These are phyloP conservation scores for Aspergillus nanangensis DNA, from an alignment of 495 filamentous ascomycete species.

Conservation along the genomic window DNA sequence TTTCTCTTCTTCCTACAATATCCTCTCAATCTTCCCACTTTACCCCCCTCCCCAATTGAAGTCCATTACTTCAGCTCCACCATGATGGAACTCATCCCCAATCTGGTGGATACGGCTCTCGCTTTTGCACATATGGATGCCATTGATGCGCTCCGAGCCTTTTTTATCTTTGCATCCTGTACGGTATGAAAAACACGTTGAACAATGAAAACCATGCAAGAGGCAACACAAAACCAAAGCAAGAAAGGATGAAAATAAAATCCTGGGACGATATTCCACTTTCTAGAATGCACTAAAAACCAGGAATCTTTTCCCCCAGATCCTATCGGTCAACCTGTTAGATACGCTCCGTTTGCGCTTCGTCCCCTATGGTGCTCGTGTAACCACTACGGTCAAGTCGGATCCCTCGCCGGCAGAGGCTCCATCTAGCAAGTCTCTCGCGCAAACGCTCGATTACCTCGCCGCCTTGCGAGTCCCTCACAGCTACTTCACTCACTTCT, in stretches of 20 bases:
- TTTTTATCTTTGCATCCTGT: conserved; percentile 43
- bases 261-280: conserved; percentile 2
- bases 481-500: conserved; percentile 84
- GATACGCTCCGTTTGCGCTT: conserved; percentile 49
- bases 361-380: conserved; percentile 55
- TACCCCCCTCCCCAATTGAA: neutral
- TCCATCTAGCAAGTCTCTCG: conserved; percentile 7
- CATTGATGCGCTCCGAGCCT: conserved; percentile 34
- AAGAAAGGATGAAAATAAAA: too few species aligned
- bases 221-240: too few species aligned
- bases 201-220: neutral
- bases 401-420: conserved; percentile 7
- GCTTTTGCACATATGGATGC: conserved; percentile 35
- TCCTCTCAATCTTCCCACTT: too few species aligned
- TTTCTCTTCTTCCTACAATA: too few species aligned
- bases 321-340: conserved; percentile 48
- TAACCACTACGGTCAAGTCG: conserved; percentile 26
- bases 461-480: conserved; percentile 68
- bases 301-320: conserved; percentile 31
- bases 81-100: conserved; percentile 19
- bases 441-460: conserved; percentile 45
- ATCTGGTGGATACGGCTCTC: conserved; percentile 20
- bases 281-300: conserved; percentile 17
- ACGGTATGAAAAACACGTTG: conserved; percentile 30
- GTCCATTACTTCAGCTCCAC: neutral